Evolutionary conservation across 805 yeast genomes (phyloP).

Genomic region (Starmerella vaccinii): DNA sequence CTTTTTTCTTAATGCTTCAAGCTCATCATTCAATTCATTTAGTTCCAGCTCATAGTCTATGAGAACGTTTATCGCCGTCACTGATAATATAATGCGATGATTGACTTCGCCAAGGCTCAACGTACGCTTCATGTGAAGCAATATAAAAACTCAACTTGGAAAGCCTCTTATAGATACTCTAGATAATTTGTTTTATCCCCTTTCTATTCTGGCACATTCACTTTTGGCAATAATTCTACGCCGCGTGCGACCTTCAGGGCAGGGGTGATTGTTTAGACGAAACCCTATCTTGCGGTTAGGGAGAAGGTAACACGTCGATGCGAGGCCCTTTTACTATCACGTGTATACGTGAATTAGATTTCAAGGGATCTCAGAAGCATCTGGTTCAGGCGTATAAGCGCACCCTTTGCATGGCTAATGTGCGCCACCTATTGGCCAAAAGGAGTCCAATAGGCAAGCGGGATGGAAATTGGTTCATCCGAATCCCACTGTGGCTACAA

Average conservation of each 20-base stretch:
- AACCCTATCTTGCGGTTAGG: background rate
- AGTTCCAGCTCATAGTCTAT: slow-evolving; percentile 1
- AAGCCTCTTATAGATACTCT: background rate
- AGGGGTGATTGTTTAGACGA: background rate
- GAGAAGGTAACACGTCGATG: background rate
- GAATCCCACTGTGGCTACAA: slow-evolving; percentile 22
- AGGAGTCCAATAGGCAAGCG: slow-evolving; percentile 5
- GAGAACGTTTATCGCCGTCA: background rate
- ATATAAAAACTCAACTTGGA: background rate
- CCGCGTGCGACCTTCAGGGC: background rate
- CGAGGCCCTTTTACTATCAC: background rate
- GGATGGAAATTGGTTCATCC: slow-evolving; percentile 18
- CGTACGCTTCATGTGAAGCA: background rate
- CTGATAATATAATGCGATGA: background rate
- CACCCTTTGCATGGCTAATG: slow-evolving; percentile 2
- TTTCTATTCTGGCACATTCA: background rate
- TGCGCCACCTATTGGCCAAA: slow-evolving; percentile 4
- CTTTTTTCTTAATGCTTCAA: background rate
- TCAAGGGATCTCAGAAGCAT: background rate
- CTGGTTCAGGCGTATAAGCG: background rate
- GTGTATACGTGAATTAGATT: background rate
- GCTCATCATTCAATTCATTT: background rate
- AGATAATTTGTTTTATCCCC: background rate
- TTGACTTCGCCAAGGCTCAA: slow-evolving; percentile 1
- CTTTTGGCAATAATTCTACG: background rate